Base-by-base conservation (phyloP, 2,329 filamentous ascomycete species). In the Monilinia polystroma region DNA sequence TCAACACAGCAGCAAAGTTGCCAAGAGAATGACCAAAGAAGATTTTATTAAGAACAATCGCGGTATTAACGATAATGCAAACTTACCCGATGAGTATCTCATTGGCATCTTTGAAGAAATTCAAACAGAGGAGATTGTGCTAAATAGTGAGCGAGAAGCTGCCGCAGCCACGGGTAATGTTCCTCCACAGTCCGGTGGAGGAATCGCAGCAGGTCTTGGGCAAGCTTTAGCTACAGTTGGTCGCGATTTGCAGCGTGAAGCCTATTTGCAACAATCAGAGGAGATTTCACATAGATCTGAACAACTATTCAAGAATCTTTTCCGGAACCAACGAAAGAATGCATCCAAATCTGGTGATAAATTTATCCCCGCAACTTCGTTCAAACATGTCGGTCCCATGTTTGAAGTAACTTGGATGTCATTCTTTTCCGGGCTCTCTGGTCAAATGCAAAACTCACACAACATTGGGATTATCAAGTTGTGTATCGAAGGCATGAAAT, bases 401-500 rank as follows among this genome's bases (percentile, higher is more conserved):
- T 98, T 99, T 75, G 93, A 97, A 74, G 93, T 97, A 32, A 96
- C 93, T 0, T 99, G 95, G 95, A 99, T 98, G 94, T 97, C 94
- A 12, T 96, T 97, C 78, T 90, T 99, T 75, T 98, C 94, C 6
- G 93, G 93, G 0, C 84, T 99, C 35, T 97, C 94, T 1, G 93
- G 91, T 62, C 91, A 96, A 72, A 93, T 95, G 77, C 95, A 98
- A 73, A 93, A 97, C 75, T 90, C 92, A 0, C 91, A 96, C 72
- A 97, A 97, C 74, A 82, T 97, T 5, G 93, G 97, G 72, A 91
- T 95, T 20, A 93, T 97, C 77, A 92, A 89, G 75, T 80, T 97
- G 8, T 99, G 95, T 74, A 90, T 99, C 74, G 94, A 99, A 75
- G 95, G 95, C 3, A 92, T 98, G 83, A 96, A 93, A 77, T 84